Base-by-base conservation (phyloP, 176 grass and related monocot genomes). In the Phoenix dactylifera region DNA sequence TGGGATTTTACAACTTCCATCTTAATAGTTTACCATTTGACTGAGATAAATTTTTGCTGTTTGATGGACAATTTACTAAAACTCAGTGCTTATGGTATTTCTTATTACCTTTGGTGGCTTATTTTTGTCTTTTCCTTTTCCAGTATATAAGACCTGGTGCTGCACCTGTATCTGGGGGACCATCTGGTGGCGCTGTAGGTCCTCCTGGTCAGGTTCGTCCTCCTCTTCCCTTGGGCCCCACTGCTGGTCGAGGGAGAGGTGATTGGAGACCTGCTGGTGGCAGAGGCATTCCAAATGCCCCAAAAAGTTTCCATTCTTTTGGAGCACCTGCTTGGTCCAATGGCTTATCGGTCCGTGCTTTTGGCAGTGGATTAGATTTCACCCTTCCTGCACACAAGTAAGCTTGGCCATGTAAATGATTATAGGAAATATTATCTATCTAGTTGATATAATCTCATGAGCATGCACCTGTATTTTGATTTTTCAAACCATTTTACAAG, bases 371-470 rank as follows among this genome's bases (percentile, higher is more conserved):
- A 57, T 63, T 92, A 64, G 94, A 98, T 85, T 98, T 98, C 26
- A 81, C 88, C 32, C 88, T 98, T 55, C 87, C 94, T 62, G 62
- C 88, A 16, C 84, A 98, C 71, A 98, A 98, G 94, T 98, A 92
- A 89, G 84, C 58, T 80, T 54, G 56, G 52, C 65, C 17, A 4
- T 63, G 16, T 57, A 63, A 39, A 69, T 78, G 26, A 44, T 44
- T 12, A 44, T 44, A 44, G 35, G 35, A 44, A 44, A 12, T 12
- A 44, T 44, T 44, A 10, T 44, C 9, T 14, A 2, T 44, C 35
- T 10, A 44, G 1, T 44, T 44, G 7, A 44, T 44, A 44, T 44
- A 44, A 44, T 44, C 14, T 44, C 10, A 44, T 3, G 35, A 12
- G 35, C 0, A 10, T 44, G 35, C 35, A 44, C 10, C 35, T 44